A percentile compares a stretch with the other conserved stretches of the same genome.
Evolutionary conservation across 164 flowering plant genomes (phyloP).

Genomic region (Tetrastigma voinierianum): DNA sequence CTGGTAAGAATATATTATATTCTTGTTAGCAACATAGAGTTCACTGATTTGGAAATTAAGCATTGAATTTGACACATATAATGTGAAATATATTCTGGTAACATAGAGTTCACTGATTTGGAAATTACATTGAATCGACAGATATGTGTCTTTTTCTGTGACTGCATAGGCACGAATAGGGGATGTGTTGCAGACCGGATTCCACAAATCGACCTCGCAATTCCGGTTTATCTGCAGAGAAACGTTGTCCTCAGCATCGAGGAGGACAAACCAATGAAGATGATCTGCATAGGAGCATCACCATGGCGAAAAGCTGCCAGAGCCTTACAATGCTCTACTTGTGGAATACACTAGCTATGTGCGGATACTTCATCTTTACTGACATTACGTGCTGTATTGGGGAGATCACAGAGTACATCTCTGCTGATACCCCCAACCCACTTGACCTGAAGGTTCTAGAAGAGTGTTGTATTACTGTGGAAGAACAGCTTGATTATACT

Average conservation of each 20-base stretch:
- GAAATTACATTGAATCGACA: too few relatives aligned
- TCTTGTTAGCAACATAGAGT: background rate
- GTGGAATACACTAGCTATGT: constrained; percentile 86
- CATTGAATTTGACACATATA: too few relatives aligned
- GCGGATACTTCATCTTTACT: constrained; percentile 74
- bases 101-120: too few relatives aligned
- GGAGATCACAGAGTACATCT: constrained; percentile 45
- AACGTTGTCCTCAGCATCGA: constrained; percentile 71
- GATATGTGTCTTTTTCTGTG: constrained; percentile 31
- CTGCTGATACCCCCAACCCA: background rate
- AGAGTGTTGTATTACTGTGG: constrained; percentile 67
- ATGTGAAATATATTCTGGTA: too few relatives aligned
- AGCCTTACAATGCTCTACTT: constrained; percentile 53
- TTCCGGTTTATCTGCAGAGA: constrained; percentile 78
- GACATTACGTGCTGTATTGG: constrained; percentile 81
- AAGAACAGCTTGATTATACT: constrained; percentile 67
- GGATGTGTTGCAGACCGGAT: constrained; percentile 78
- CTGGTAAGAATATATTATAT: constrained; percentile 45
- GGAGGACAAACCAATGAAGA: constrained; percentile 82
- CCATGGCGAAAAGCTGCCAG: constrained; percentile 52
- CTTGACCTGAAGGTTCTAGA: constrained; percentile 28
- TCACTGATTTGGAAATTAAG: too few relatives aligned
- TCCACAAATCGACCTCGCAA: constrained; percentile 73
- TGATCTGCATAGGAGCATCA: constrained; percentile 72
- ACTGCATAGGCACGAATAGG: constrained; percentile 70